Base-by-base conservation (phyloP, 495 filamentous ascomycete species). In the Aspergillus affinis region DNA sequence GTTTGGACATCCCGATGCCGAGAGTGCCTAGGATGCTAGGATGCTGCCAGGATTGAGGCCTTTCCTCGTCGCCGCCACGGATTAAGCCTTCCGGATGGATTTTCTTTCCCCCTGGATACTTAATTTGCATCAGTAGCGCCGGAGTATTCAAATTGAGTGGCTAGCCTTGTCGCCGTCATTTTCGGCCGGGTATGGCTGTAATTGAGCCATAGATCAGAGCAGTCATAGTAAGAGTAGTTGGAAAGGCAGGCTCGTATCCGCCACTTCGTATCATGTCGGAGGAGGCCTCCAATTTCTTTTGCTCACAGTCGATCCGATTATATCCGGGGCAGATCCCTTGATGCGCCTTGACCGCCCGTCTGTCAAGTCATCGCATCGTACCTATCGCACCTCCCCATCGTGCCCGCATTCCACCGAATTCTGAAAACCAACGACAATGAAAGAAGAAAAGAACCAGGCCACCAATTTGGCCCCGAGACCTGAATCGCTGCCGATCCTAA, bases 401-500 rank as follows among this genome's bases (percentile, higher is more conserved):
- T 41, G 9, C 36, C 36, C 13, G 36, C n/a, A n/a, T n/a, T n/a
- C n/a, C n/a, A n/a, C n/a, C n/a, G 4, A 41, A 13, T 41, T 15
- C 12, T 15, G 1, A 41, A 26, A 2, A 41, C 8, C 13, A 41
- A 17, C 13, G 12, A 15, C 9, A 41, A 41, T 41, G 36, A 15
- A 41, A 49, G 5, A 17, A 30, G 21, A 19, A 6, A 19, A 32
- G 50, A 30, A 18, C 30, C 50, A 52, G 50, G 8, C 10, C 26
- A 4, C 30, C 26, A 32, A 13, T 46, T 21, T 21, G 26, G 32
- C 12, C 32, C 49, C 17, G 17, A 45, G 36, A 41, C 15, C 36
- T 15, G 36, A 41, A 15, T 17, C 36, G 30, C 49, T 54, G 13
- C 69, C 70, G 26, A 69, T 87, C 19, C 61, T 88, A 49, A 84